Evolutionary conservation across 2,329 filamentous ascomycete genomes (phyloP), one percentile per base, ranked within the genome.

Genomic region (Zelopaecilomyces penicillatus): DNA sequence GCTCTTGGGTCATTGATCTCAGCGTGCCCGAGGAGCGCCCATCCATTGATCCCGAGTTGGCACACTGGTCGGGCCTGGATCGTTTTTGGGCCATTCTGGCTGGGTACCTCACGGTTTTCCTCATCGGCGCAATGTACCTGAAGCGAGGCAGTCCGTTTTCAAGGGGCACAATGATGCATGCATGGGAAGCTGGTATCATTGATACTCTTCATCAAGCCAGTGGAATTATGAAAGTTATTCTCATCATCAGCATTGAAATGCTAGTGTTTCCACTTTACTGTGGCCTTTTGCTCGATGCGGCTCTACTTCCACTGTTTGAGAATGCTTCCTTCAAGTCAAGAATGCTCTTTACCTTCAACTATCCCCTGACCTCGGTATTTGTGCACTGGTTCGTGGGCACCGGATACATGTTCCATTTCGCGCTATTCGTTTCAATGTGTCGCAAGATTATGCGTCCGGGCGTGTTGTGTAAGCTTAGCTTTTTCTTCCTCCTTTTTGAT

Each of bases 361-460:
- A 84, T 49, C 93, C 93, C 0, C 76, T 91, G 53, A 96, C 89
- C 1, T 95, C 91, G 10, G 80, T 94, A 10, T 98, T 98, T 62
- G 85, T 97, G 42, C 93, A 98, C 63, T 98, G 93, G 93, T 98
- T 98, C 59, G 84, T 96, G 45, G 93, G 93, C 40, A 98, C 93
- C 4, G 95, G 90, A 51, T 98, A 98, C 65, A 98, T 98, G 94
- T 98, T 98, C 68, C 93, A 98, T 62, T 98, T 98, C 62, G 93
- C 93, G 5, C 76, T 98, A 3, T 98, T 98, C 61, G 93, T 98
- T 12, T 94, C 90, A 45, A 97, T 98, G 90, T 98, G 93, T 65
- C 83, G 93, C 50, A 96, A 95, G 69, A 95, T 97, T 47, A 87
- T 98, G 83, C 83, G 93, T 51, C 88, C 82, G 54, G 93, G 93